Conservation (phyloP, 2,329 filamentous ascomycete species). For the Penicillium concentricum region DNA sequence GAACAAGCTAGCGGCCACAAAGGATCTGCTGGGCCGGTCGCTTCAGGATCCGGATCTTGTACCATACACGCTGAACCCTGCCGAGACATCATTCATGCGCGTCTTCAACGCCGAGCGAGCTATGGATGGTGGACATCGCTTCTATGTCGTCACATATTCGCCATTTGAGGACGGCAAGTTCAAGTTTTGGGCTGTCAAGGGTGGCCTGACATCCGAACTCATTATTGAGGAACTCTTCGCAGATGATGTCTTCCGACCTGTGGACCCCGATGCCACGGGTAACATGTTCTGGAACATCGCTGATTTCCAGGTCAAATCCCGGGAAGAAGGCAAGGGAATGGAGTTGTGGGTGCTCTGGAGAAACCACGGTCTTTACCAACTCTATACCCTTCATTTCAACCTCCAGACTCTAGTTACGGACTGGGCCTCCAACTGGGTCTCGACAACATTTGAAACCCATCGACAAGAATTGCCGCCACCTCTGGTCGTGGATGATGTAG, state of each 20-base stretch:
- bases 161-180: conserved; percentile 85
- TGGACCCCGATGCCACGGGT: conserved; percentile 59
- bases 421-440: conserved; percentile 70
- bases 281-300: conserved; percentile 77
- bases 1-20: conserved; percentile 72
- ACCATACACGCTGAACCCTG: conserved; percentile 77
- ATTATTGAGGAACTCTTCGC: conserved; percentile 72
- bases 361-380: conserved; percentile 74
- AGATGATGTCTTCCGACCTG: conserved; percentile 62
- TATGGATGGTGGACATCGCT: conserved; percentile 49
- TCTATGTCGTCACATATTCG: conserved; percentile 77
- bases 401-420: conserved; percentile 61
- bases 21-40: conserved; percentile 72
- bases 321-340: conserved; percentile 54
- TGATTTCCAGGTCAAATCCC: conserved; percentile 66
- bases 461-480: conserved; percentile 54
- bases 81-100: conserved; percentile 72
- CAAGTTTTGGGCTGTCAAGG: conserved; percentile 83
- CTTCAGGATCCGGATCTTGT: conserved; percentile 65
- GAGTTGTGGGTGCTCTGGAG: conserved; percentile 79
- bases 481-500: conserved; percentile 62
- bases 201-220: conserved; percentile 56
- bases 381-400: conserved; percentile 72
- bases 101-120: conserved; percentile 61
- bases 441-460: conserved; percentile 62